Evolutionary conservation across 2,329 filamentous ascomycete species (phyloP), one percentile per base, ranked within the genome.

Genomic region (Colletotrichum siamense): DNA sequence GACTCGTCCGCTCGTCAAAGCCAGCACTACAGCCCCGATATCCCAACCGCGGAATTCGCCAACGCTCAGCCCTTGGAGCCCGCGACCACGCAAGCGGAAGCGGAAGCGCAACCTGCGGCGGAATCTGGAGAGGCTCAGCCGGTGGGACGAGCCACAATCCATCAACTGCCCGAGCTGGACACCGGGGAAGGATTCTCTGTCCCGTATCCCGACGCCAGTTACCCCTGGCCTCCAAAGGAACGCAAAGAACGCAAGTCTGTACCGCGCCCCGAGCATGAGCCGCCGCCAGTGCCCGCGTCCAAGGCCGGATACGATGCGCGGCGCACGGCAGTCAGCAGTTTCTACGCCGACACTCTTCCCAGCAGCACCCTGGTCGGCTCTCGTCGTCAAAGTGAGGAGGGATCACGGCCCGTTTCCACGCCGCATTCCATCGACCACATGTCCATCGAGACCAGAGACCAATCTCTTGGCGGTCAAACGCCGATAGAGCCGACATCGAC

Each of bases 121-220:
- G 44, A 52, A 22, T 52, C n/a, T 22, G 44, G 44, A 36, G 72
- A 67, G 13, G 44, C 61, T 7, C 68, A 73, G 22, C 61, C 66
- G 8, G 66, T 71, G 32, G 63, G 71, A 5, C 75, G 75, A 52
- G 80, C 81, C 15, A 79, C 78, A 65, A 80, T 82, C 15, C 86
- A 87, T 44, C 87, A 87, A 57, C 85, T 90, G 9, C 88, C 89
- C 1, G 88, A 90, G 74, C 81, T 90, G 12, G 89, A 91, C 72
- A 89, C 87, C 6, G 88, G 88, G 8, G 86, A 84, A 74, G 86
- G 85, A n/a, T 90, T 91, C 76, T 86, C 85, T 8, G 83, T 90
- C n/a, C 86, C 87, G 5, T 89, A 89, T 75, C 77, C 88, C 55
- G 73, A 73, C 22, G 65, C 55, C 34, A 73, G 13, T 26, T 84